Conservation (phyloP, 331 rosid species). For the Ulmus americana region DNA sequence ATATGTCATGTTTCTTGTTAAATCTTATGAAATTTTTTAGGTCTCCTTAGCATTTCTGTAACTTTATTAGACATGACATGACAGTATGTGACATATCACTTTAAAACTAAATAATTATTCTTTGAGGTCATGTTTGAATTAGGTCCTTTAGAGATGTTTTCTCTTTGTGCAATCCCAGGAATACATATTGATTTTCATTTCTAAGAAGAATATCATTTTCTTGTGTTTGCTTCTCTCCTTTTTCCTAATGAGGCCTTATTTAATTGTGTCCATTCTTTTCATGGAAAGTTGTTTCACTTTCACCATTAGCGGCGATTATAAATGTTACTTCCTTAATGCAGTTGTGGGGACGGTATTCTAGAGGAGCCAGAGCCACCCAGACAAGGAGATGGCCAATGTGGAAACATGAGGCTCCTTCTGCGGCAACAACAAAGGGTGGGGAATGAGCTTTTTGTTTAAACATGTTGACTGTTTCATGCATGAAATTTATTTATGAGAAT, state of each 20-base stretch:
- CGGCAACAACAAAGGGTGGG: slow-evolving; percentile 97
- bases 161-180: too few species aligned
- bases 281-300: slow-evolving; percentile 7
- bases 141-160: not conserved
- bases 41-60: not conserved
- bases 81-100: not conserved
- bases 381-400: slow-evolving; percentile 86
- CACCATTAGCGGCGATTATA: slow-evolving; percentile 1
- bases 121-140: not conserved
- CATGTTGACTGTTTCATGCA: not conserved
- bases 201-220: too few species aligned
- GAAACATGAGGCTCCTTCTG: slow-evolving; percentile 95
- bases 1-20: not conserved
- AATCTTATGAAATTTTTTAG: not conserved
- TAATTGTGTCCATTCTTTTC: not conserved
- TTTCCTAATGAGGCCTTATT: too few species aligned
- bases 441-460: slow-evolving; percentile 8
- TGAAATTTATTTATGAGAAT: not conserved
- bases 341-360: slow-evolving; percentile 82
- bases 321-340: slow-evolving; percentile 25
- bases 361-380: slow-evolving; percentile 93
- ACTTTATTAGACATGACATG: not conserved
- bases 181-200: too few species aligned
- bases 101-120: not conserved
- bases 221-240: too few species aligned